Percentiles rank a stretch among this genome's conserved stretches.
Evolutionary conservation across 164 flowering plant genomes (phyloP).

Genomic region (Akebia trifoliata): DNA sequence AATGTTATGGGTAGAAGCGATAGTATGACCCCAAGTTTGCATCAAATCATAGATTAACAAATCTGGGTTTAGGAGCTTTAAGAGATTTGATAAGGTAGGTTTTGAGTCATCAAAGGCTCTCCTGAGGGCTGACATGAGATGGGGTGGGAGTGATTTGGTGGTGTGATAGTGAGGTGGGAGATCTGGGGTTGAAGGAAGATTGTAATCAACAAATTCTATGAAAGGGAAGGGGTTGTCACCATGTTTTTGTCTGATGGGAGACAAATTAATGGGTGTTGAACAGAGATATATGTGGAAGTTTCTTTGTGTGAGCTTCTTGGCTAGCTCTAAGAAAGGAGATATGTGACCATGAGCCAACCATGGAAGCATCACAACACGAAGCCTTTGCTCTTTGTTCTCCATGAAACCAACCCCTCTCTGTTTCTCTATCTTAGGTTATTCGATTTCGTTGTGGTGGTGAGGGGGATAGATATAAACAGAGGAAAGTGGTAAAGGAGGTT

Average conservation of each 20-base stretch:
- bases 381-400: too few species aligned
- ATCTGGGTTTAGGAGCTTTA: conserved; percentile 22
- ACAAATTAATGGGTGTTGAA: conserved; percentile 46
- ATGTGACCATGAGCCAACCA: conserved; percentile 36
- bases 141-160: conserved; percentile 31
- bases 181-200: conserved; percentile 25
- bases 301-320: conserved; percentile 27
- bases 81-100: conserved; percentile 22
- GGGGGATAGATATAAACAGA: too few species aligned
- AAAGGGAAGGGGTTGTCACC: too few species aligned
- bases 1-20: conserved; percentile 15
- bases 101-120: conserved; percentile 25
- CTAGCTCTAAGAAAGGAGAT: conserved; percentile 38
- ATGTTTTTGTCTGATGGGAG: too few species aligned
- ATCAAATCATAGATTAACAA: conserved; percentile 25
- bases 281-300: conserved; percentile 30
- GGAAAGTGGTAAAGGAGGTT: too few species aligned
- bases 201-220: too few species aligned
- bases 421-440: too few species aligned
- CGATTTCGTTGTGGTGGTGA: too few species aligned
- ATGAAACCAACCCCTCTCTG: too few species aligned
- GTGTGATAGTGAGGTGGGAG: conserved; percentile 25
- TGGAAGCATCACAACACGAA: conserved; percentile 28
- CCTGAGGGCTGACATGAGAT: conserved; percentile 34
- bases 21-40: conserved; percentile 28